These are phyloP conservation scores for Paecilomyces sp. DNA, from an alignment of 2,329 filamentous ascomycete genomes.

Conservation along the genomic window DNA sequence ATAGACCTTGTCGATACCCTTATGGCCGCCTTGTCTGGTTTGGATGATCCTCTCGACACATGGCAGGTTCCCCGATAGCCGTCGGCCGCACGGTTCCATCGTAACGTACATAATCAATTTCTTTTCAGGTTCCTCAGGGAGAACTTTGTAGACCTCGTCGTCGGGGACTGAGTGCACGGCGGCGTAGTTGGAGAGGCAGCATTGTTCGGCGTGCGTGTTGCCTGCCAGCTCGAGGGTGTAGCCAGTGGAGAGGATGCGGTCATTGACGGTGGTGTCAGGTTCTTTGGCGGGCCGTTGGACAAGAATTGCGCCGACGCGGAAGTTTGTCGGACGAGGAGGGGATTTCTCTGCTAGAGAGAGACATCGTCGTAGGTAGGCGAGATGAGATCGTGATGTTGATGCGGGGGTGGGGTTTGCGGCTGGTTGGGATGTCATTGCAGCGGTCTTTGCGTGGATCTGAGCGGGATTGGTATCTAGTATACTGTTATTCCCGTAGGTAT, in stretches of 20 bases:
- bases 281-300: constrained; percentile 38
- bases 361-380: constrained; percentile 60
- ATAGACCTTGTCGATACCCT: constrained; percentile 68
- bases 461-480: neutral
- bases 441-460: neutral
- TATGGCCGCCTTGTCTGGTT: constrained; percentile 41
- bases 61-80: constrained; percentile 39
- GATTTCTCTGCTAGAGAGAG: constrained; percentile 71
- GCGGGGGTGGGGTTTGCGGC: constrained; percentile 5
- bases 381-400: constrained; percentile 20
- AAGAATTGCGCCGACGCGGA: constrained; percentile 87
- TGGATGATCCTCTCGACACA: constrained; percentile 70
- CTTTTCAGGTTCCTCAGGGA: constrained; percentile 30
- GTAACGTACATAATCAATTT: constrained; percentile 74
- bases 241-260: constrained; percentile 65
- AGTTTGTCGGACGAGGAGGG: constrained; percentile 83
- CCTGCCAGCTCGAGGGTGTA: constrained; percentile 86
- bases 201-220: constrained; percentile 96
- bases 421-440: constrained; percentile 7
- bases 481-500: neutral
- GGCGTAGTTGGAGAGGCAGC: constrained; percentile 66
- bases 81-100: constrained; percentile 55
- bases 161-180: constrained; percentile 26
- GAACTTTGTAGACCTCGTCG: constrained; percentile 34
- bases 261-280: constrained; percentile 14